These are phyloP conservation scores for Starmerella riodocensis DNA, from an alignment of 805 yeast species.

Conservation along the genomic window DNA sequence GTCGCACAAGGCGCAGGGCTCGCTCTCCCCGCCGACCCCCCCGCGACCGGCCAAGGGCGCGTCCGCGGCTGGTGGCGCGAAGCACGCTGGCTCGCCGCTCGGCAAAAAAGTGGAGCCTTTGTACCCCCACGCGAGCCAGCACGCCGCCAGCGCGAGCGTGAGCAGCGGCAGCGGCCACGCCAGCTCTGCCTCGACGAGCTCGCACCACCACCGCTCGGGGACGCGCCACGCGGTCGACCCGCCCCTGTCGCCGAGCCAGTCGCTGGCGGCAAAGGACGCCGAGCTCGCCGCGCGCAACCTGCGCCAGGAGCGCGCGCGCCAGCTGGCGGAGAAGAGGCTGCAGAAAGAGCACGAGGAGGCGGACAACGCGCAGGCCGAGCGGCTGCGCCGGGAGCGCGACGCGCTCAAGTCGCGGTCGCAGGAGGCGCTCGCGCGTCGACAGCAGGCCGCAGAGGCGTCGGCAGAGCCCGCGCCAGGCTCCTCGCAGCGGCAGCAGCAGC, in stretches of 20 bases:
- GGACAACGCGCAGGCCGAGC: not conserved
- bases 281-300: not conserved
- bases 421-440: not conserved
- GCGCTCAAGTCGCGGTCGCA: constrained; percentile 2
- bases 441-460: not conserved
- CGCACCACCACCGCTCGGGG: no score
- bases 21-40: not conserved
- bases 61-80: no score
- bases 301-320: not conserved
- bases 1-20: not conserved
- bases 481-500: not conserved
- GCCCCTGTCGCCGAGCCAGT: not conserved
- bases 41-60: not conserved
- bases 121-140: not conserved
- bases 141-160: no score
- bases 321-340: not conserved
- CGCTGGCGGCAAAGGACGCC: not conserved
- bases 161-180: no score
- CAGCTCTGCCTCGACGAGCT: no score
- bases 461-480: no score
- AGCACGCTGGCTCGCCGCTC: no score
- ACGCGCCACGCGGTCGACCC: no score
- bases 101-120: not conserved
- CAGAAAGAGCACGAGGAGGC: constrained; percentile 1
- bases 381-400: constrained; percentile 3